Evolutionary conservation across 1,284 basidiomycete genomes (phyloP).

Genomic region (Volvariella volvacea): DNA sequence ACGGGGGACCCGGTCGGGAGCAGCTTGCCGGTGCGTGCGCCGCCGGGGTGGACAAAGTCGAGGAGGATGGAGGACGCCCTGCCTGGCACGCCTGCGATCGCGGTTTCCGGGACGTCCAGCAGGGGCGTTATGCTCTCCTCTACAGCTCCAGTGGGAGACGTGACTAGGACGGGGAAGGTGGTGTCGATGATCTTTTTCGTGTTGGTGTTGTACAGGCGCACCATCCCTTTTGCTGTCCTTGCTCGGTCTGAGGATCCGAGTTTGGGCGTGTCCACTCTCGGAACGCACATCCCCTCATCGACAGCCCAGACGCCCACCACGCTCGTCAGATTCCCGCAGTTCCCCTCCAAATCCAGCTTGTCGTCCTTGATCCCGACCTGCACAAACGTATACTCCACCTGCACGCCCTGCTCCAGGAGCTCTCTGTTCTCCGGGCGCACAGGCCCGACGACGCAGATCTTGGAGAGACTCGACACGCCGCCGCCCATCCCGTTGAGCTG

Average conservation of each 20-base stretch:
- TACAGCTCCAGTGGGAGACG: constrained; percentile 12
- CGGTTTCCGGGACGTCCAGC: constrained; percentile 43
- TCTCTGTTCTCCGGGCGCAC: constrained; percentile 32
- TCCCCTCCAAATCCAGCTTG: constrained; percentile 56
- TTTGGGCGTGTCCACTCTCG: constrained; percentile 7
- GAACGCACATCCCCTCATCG: constrained; percentile 49
- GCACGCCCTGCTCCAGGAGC: constrained; percentile 34
- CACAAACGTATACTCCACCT: constrained; percentile 63
- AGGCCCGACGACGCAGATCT: constrained; percentile 64
- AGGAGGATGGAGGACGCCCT: constrained; percentile 57
- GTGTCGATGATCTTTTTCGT: constrained; percentile 62
- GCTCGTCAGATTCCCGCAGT: constrained; percentile 64
- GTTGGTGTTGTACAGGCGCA: constrained; percentile 62
- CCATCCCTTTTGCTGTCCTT: constrained; percentile 25
- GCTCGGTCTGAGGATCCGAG: no score
- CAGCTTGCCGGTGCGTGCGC: constrained; percentile 64
- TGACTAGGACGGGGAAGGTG: constrained; percentile 44
- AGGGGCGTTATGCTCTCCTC: constrained; percentile 23
- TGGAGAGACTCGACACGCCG: constrained; percentile 73
- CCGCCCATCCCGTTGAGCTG: constrained; percentile 85
- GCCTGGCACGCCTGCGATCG: constrained; percentile 62
- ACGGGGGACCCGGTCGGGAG: constrained; percentile 52
- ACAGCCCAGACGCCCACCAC: constrained; percentile 64
- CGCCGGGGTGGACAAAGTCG: constrained; percentile 60
- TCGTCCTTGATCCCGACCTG: constrained; percentile 52